Conservation (phyloP, 1,139 yeast species). For the Sugiyamaella castrensis region DNA sequence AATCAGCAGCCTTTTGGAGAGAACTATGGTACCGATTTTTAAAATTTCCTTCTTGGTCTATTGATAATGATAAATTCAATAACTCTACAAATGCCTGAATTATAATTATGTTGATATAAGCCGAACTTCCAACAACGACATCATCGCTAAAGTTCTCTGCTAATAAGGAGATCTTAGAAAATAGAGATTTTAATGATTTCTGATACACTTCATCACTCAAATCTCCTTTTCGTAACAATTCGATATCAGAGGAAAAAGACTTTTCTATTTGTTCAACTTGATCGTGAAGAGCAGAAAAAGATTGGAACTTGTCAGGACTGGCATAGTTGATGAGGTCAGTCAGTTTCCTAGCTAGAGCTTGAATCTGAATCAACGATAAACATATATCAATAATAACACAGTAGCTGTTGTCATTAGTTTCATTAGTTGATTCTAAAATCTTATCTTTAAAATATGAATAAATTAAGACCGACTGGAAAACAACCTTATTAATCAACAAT, state of each 20-base stretch:
- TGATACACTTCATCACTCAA: slow-evolving; percentile 19
- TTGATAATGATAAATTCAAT: background rate
- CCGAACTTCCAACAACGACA: background rate
- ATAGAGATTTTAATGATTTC: slow-evolving; percentile 1
- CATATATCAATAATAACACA: slow-evolving; percentile 10
- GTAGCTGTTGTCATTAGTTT: slow-evolving; percentile 1
- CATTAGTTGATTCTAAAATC: background rate
- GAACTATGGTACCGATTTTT: background rate
- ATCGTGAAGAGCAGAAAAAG: slow-evolving; percentile 13
- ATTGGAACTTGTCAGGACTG: slow-evolving; percentile 20
- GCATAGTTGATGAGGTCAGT: slow-evolving; percentile 17
- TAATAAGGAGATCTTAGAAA: background rate
- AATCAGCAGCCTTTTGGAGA: background rate
- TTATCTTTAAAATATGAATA: slow-evolving; percentile 5
- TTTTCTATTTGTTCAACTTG: slow-evolving; percentile 19
- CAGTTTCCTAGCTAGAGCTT: slow-evolving; percentile 16
- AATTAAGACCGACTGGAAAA: slow-evolving; percentile 2
- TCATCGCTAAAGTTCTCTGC: slow-evolving; percentile 4
- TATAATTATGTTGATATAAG: background rate
- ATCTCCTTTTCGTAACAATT: slow-evolving; percentile 20
- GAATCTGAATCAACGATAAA: slow-evolving; percentile 20
- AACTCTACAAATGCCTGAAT: slow-evolving; percentile 3
- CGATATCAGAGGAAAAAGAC: slow-evolving; percentile 18
- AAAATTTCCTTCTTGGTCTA: background rate
- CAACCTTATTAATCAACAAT: background rate